Percentiles rank a stretch among this genome's conserved stretches.
Conservation (phyloP, 2,329 filamentous ascomycete genomes). For the Trichoderma sp. region DNA sequence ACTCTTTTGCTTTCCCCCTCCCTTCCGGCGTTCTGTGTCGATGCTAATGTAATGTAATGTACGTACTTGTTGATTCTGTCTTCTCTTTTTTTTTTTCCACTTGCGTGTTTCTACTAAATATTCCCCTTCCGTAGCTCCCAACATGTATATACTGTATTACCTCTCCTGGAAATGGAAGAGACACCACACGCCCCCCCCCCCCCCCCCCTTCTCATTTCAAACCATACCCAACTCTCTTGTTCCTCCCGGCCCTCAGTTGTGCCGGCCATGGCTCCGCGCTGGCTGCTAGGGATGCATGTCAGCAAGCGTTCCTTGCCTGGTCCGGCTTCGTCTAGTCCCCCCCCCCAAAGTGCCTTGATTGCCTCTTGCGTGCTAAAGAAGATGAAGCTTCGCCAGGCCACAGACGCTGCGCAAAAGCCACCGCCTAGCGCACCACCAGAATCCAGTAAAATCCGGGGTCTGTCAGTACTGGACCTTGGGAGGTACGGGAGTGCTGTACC, state of each 20-base stretch:
- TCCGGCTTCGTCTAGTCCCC: constrained; percentile 10
- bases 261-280: constrained; percentile 20
- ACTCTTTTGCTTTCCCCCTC: not conserved
- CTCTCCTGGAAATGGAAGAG: not conserved
- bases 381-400: not conserved
- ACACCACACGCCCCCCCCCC: not conserved
- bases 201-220: not conserved
- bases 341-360: not conserved
- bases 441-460: constrained; percentile 20
- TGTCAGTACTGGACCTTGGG: not conserved
- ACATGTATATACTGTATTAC: no score
- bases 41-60: no score
- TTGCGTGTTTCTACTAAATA: no score
- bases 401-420: not conserved
- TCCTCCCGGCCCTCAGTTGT: constrained; percentile 11
- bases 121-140: no score
- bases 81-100: no score
- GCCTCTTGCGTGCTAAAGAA: not conserved
- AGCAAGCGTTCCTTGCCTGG: constrained; percentile 20
- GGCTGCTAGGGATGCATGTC: constrained; percentile 21
- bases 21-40: not conserved
- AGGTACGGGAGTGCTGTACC: no score
- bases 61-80: no score
- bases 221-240: not conserved
- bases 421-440: not conserved